Evolutionary conservation across 208 protist species (phyloP).

Genomic region (Leptomonas pyrrhocoris): DNA sequence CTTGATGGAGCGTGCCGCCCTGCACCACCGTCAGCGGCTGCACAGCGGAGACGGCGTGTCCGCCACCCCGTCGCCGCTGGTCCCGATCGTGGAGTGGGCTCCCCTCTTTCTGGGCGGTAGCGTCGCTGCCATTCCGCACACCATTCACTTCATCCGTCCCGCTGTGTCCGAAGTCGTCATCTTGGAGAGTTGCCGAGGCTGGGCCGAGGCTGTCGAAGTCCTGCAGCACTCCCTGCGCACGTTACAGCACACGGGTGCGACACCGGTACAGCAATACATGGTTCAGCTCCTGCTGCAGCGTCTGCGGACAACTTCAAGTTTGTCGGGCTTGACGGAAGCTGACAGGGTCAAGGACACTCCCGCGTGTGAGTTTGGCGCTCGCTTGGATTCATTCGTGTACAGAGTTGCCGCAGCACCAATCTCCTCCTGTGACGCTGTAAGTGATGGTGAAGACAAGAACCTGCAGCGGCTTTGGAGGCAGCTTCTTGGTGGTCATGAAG

Average conservation of each 20-base stretch:
- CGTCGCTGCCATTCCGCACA: conserved; percentile 48
- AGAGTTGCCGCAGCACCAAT: neutral
- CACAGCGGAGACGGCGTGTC: neutral
- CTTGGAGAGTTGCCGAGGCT: conserved; percentile 30
- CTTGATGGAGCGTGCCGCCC: neutral
- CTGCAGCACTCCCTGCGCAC: conserved; percentile 54
- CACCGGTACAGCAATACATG: conserved; percentile 62
- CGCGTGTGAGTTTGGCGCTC: neutral
- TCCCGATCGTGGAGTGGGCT: conserved; percentile 6
- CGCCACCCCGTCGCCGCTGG: neutral
- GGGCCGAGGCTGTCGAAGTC: conserved; percentile 33
- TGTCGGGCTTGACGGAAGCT: neutral
- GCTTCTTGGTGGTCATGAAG: neutral
- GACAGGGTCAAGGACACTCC: neutral
- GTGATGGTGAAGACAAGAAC: neutral
- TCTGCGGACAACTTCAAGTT: conserved; percentile 8
- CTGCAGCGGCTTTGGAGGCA: conserved; percentile 2
- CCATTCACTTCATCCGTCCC: conserved; percentile 51
- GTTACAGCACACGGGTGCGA: conserved; percentile 34
- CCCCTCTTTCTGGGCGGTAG: conserved; percentile 11
- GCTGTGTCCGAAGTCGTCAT: conserved; percentile 52
- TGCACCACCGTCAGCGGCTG: conserved; percentile 1
- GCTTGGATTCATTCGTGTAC: conserved; percentile 21
- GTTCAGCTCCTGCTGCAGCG: conserved; percentile 34
- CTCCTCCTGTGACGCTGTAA: neutral